Evolutionary conservation across 2,329 filamentous ascomycete genomes (phyloP).

Genomic region (Zasmidium cellare): DNA sequence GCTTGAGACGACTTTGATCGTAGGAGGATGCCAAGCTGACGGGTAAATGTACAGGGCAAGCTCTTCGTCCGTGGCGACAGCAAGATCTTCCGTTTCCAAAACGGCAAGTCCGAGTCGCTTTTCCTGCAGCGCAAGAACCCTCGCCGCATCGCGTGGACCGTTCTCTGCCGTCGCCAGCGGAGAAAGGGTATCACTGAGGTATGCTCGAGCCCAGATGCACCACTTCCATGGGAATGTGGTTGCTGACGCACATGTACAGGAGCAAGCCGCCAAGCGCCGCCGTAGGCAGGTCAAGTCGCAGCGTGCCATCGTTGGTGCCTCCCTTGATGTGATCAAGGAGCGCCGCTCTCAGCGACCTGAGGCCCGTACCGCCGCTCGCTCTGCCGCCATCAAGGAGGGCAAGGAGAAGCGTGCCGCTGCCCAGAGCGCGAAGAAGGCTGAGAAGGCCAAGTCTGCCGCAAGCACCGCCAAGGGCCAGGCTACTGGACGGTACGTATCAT

Average conservation of each 20-base stretch:
- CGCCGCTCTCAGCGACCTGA: conserved; percentile 92
- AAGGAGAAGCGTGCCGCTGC: conserved; percentile 96
- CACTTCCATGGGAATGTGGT: neutral
- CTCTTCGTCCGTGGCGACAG: conserved; percentile 99
- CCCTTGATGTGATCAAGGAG: conserved; percentile 99
- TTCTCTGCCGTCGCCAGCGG: conserved; percentile 97
- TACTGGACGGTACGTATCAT: conserved; percentile 50
- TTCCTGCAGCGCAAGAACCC: conserved; percentile 99
- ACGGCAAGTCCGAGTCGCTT: conserved; percentile 98
- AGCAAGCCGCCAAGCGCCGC: conserved; percentile 99
- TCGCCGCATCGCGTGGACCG: conserved; percentile 97
- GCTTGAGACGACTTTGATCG: conserved; percentile 25
- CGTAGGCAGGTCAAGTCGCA: conserved; percentile 98
- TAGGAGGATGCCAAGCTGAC: conserved; percentile 20
- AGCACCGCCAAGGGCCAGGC: conserved; percentile 76
- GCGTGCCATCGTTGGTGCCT: conserved; percentile 98
- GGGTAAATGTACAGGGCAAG: conserved; percentile 73
- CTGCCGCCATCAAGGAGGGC: conserved; percentile 88
- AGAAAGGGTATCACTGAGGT: conserved; percentile 99
- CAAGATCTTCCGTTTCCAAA: conserved; percentile 99
- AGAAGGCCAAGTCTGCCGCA: conserved; percentile 94
- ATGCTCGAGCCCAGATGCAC: conserved; percentile 46
- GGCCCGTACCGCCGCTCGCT: conserved; percentile 87
- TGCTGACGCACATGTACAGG: conserved; percentile 58
- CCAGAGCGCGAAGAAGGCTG: conserved; percentile 93